Evolutionary conservation across 2,329 filamentous ascomycete genomes (phyloP).

Genomic region (Cladophialophora psammophila): DNA sequence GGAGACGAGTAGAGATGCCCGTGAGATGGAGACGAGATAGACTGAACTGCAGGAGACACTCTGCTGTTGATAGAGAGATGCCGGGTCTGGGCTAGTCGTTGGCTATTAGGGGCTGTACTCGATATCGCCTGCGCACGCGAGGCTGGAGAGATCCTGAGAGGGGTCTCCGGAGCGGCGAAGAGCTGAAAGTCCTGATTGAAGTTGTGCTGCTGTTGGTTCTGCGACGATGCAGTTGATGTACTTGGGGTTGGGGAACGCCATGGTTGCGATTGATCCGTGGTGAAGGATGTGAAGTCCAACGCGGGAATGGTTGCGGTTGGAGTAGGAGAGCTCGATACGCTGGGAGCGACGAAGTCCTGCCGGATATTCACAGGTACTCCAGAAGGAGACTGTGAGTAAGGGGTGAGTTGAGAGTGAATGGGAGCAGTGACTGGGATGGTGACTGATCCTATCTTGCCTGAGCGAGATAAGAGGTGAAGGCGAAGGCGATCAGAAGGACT

Average conservation of each 20-base stretch:
- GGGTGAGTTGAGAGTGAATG: constrained; percentile 40
- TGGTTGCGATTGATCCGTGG: constrained; percentile 46
- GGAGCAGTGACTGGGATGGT: constrained; percentile 25
- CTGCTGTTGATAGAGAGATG: constrained; percentile 40
- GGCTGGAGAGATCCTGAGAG: constrained; percentile 35
- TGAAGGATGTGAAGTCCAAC: constrained; percentile 46
- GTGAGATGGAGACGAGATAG: constrained; percentile 35
- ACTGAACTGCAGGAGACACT: constrained; percentile 36
- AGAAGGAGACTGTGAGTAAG: constrained; percentile 43
- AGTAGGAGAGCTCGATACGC: constrained; percentile 41
- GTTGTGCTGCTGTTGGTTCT: constrained; percentile 37
- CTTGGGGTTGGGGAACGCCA: constrained; percentile 47
- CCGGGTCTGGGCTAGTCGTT: constrained; percentile 35
- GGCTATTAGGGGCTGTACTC: constrained; percentile 44
- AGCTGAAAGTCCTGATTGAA: constrained; percentile 47
- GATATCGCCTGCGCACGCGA: constrained; percentile 44
- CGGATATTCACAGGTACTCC: constrained; percentile 44
- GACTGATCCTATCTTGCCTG: constrained; percentile 44
- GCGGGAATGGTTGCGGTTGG: constrained; percentile 46
- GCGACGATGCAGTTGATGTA: constrained; percentile 43
- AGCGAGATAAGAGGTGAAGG: constrained; percentile 38
- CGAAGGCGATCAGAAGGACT: constrained; percentile 41
- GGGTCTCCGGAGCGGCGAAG: constrained; percentile 42
- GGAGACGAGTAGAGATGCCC: constrained; percentile 36
- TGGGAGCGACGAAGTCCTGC: constrained; percentile 37